Base-by-base conservation (phyloP, 768 basidiomycete genomes). In the Dacryopinax spathularia region DNA sequence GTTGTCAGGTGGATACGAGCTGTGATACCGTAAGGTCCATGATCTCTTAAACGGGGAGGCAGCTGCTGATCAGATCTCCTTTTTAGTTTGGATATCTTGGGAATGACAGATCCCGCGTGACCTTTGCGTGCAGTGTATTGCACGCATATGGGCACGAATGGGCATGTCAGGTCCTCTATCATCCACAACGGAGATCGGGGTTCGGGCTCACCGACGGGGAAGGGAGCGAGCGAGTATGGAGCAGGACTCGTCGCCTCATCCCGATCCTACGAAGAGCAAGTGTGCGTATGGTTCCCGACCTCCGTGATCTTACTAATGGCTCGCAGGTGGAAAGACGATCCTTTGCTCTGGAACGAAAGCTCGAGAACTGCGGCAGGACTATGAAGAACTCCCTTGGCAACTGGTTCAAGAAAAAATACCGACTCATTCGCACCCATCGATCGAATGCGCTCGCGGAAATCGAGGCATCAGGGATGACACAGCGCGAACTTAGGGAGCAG, bases 1-100 rank as follows among this genome's bases (percentile, higher is more conserved):
- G 73, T 72, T 48, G 75, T 73, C 71, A 72, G 76, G 41, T 79
- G 74, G 3, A 71, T 68, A 1, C 73, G 61, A 6, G 67, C 70
- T 33, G 36, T 44, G 34, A 64, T 10, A 60, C 33, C 34, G 63
- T 59, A 2, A n/a, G 44, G 15, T n/a, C 13, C 3, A 2, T 2
- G 5, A 13, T 5, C 22, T 2, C 5, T 15, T 20, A n/a, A 37
- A 2, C 22, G 33, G n/a, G 2, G 6, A 29, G 25, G 35, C 18
- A n/a, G n/a, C n/a, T n/a, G n/a, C n/a, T n/a, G n/a, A n/a, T n/a
- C n/a, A n/a, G 7, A 39, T 27, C 2, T 2, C 7, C 22, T 18
- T 22, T 33, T 16, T 39, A 64, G 59, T 34, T 6, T 41, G 36
- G 36, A 22, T 34, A 36, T n/a, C 4, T 64, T 4, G 34, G 29